Conservation (phyloP, 106 monocot species). For the Apostasia ramifera region DNA sequence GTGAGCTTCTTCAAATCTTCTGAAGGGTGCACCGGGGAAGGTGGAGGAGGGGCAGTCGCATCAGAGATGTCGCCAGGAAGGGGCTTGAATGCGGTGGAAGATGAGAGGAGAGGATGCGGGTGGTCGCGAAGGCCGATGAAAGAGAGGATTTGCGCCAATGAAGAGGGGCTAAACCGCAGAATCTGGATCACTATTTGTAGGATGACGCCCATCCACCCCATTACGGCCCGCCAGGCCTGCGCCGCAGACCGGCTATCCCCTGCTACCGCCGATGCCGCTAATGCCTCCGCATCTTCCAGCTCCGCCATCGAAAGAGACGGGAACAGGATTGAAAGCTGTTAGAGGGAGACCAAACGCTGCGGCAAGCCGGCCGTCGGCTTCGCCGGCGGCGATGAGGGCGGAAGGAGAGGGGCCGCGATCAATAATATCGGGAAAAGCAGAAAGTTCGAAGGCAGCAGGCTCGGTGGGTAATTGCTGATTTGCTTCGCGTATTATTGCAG, state of each 20-base stretch:
- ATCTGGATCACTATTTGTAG: conserved; percentile 36
- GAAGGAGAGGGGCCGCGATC: background rate
- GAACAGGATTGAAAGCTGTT: background rate
- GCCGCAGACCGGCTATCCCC: conserved; percentile 11
- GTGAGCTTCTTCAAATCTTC: conserved; percentile 33
- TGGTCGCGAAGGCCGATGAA: conserved; percentile 43
- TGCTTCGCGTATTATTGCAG: too few relatives aligned
- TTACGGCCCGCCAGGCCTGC: conserved; percentile 36
- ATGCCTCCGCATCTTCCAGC: conserved; percentile 9
- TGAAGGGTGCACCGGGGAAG: background rate
- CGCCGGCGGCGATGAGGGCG: conserved; percentile 2
- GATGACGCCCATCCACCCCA: conserved; percentile 40
- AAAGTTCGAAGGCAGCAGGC: too few relatives aligned
- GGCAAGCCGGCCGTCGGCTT: background rate
- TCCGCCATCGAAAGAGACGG: conserved; percentile 1
- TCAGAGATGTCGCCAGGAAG: conserved; percentile 23
- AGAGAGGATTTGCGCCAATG: conserved; percentile 44
- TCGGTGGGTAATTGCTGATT: too few relatives aligned
- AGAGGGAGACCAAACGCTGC: background rate
- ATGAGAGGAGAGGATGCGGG: conserved; percentile 20
- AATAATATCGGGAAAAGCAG: too few relatives aligned
- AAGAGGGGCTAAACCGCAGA: conserved; percentile 40
- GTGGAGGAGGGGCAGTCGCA: conserved; percentile 11
- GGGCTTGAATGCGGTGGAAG: conserved; percentile 30
- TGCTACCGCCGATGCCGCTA: conserved; percentile 18